Base-by-base conservation (phyloP, 441 rosid genomes). In the Pelargonium citronellum region DNA sequence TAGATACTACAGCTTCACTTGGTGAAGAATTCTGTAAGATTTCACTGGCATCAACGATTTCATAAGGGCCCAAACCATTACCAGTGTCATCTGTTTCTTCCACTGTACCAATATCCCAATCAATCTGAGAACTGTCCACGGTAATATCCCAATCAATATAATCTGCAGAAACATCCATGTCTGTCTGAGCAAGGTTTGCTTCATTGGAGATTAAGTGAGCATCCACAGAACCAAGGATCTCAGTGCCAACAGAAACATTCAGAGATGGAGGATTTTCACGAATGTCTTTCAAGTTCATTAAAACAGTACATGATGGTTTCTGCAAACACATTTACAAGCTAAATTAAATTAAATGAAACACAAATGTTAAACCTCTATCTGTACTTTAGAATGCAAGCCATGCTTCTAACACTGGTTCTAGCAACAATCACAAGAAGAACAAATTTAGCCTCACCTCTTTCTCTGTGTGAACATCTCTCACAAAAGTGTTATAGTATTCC, bases 131-230 rank as follows among this genome's bases (percentile, higher is more conserved):
- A 57, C 79, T 80, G 71, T 89, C 97, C 73, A 90, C 92, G 20
- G 96, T 83, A 68, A 95, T 90, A 79, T 92, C 97, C 99, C 99
- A 91, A 78, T 92, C 97, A 76, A 91, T 87, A 79, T 71, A 76
- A 75, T 86, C 89, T 34, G 86, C 78, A 67, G 82, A 75, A 69
- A 68, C 83, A 78, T 85, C 87, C 74, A 67, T 69, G 67, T 82
- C 82, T 61, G 77, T 92, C 70, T 70, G 77, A 58, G 44, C 51
- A 72, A 68, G 60, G 73, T 71, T 62, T 74, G 75, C 19, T 74
- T 82, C 87, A 76, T 83, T 74, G 70, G 72, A 78, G 69, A 64
- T 79, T 19, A 74, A 73, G 63, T 77, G 86, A 74, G 51, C 71
- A 75, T 81, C 79, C 43, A 62, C 83, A 78, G 82, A 77, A 79